Evolutionary conservation across 179 eudicot genomes (phyloP), one percentile per base, ranked within the genome.

Genomic region (Drosera spatulata): DNA sequence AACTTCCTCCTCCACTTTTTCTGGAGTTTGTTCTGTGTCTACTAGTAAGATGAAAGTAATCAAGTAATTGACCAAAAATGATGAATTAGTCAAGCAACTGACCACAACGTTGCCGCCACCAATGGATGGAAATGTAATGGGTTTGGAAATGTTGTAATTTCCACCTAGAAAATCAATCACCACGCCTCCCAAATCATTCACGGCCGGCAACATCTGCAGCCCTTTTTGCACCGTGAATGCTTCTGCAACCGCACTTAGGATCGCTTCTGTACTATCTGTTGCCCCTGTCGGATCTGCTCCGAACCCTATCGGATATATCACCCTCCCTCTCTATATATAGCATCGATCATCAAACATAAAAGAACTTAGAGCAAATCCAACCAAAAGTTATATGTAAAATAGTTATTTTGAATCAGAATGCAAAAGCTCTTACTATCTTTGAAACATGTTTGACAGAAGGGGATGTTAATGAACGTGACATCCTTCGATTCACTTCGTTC

Each of bases 211-310:
- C 76, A 82, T 50, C 7, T 71, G 58, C 42, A 22, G 59, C 64
- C 78, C 83, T 3, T 61, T 61, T 15, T 64, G 57, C 11, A 68
- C 48, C 39, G 56, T 64, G 6, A 60, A 61, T 47, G 84, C 84
- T 47, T 79, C 84, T 1, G 46, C 55, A 45, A 82, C 6, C 2
- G 80, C 75, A 8, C 39, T 54, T 47, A 75, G 41, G 15, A 82
- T 69, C 4, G 87, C 82, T 12, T 70, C 71, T 4, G 66, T 71
- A 77, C 87, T 79, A 53, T 82, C 87, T 50, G 63, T 48, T 63
- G 9, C 71, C 55, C 87, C 87, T 0, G 51, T 70, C 22, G 87
- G 84, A 69, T 82, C 84, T 5, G 87, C 87, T 3, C 87, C 87
- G 44, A 79, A 79, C 41, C 80, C 82, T 15, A 57, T 73, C 6